These are phyloP conservation scores for Zalerion maritima DNA, from an alignment of 495 filamentous ascomycete species.

Conservation along the genomic window DNA sequence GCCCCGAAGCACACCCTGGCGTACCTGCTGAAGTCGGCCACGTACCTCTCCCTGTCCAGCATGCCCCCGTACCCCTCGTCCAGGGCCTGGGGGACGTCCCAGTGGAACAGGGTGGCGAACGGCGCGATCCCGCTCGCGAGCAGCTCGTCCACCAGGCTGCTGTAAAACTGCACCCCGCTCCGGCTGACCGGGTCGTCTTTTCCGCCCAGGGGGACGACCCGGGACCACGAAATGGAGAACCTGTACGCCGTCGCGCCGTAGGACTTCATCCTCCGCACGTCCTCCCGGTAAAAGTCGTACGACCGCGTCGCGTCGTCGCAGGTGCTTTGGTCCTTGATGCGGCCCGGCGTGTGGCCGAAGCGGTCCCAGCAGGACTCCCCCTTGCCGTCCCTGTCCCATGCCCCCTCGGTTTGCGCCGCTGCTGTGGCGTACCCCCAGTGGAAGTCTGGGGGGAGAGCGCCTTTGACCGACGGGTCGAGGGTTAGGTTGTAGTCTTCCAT, in stretches of 20 bases:
- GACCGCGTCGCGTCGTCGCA: slow-evolving; percentile 19
- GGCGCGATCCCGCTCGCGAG: slow-evolving; percentile 33
- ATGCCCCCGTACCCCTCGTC: slow-evolving; percentile 37
- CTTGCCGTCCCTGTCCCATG: slow-evolving; percentile 27
- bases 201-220: slow-evolving; percentile 20
- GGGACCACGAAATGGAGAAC: slow-evolving; percentile 23
- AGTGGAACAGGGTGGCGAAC: slow-evolving; percentile 39
- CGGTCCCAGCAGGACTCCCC: slow-evolving; percentile 26
- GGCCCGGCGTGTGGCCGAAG: slow-evolving; percentile 17
- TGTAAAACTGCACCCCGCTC: slow-evolving; percentile 33
- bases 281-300: slow-evolving; percentile 16
- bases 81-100: slow-evolving; percentile 38
- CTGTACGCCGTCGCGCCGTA: slow-evolving; percentile 20
- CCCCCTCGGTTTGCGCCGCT: slow-evolving; percentile 35
- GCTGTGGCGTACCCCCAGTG: slow-evolving; percentile 37
- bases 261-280: slow-evolving; percentile 14
- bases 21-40: slow-evolving; percentile 36
- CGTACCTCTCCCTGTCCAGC: slow-evolving; percentile 37
- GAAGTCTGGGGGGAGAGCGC: slow-evolving; percentile 21
- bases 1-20: slow-evolving; percentile 31
- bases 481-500: no score
- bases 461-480: no score
- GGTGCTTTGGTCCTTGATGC: slow-evolving; percentile 16
- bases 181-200: slow-evolving; percentile 23
- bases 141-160: slow-evolving; percentile 35